phyloP scores from a whole-genome alignment of 164 flowering plant species.

The Berberis thunbergii region DNA sequence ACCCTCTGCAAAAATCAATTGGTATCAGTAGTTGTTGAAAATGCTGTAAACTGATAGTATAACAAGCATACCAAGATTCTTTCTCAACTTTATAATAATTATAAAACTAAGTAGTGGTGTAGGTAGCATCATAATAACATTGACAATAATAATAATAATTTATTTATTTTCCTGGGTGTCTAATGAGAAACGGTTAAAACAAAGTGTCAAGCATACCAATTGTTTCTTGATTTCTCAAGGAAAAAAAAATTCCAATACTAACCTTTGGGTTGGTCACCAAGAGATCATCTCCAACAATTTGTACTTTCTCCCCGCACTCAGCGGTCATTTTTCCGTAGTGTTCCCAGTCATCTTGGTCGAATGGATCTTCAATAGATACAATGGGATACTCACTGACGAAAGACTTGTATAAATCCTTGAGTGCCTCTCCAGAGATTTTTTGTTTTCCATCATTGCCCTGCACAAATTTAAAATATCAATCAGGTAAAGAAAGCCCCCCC shows the following conservation, averaged over 20 bases:
- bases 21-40: not conserved
- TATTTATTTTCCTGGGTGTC: too few relatives aligned
- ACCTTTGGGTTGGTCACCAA: slow-evolving; percentile 95
- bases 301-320: slow-evolving; percentile 65
- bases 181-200: too few relatives aligned
- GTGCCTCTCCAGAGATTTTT: slow-evolving; percentile 72
- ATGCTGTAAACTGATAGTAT: not conserved
- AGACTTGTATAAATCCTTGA: slow-evolving; percentile 77
- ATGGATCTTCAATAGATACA: slow-evolving; percentile 88
- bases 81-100: too few relatives aligned
- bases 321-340: slow-evolving; percentile 59
- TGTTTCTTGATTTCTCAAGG: not conserved
- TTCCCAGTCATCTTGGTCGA: slow-evolving; percentile 96
- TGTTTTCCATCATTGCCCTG: slow-evolving; percentile 77
- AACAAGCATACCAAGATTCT: too few relatives aligned
- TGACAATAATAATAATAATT: too few relatives aligned
- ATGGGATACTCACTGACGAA: slow-evolving; percentile 78
- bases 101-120: too few relatives aligned
- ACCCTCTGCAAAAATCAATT: slow-evolving; percentile 52
- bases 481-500: not conserved
- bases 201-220: not conserved
- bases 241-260: slow-evolving; percentile 4
- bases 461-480: slow-evolving; percentile 9
- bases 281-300: slow-evolving; percentile 91
- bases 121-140: too few relatives aligned